Evolutionary conservation across 1,139 yeast genomes (phyloP), one percentile per base, ranked within the genome.

Genomic region (Debaryomyces sp.): DNA sequence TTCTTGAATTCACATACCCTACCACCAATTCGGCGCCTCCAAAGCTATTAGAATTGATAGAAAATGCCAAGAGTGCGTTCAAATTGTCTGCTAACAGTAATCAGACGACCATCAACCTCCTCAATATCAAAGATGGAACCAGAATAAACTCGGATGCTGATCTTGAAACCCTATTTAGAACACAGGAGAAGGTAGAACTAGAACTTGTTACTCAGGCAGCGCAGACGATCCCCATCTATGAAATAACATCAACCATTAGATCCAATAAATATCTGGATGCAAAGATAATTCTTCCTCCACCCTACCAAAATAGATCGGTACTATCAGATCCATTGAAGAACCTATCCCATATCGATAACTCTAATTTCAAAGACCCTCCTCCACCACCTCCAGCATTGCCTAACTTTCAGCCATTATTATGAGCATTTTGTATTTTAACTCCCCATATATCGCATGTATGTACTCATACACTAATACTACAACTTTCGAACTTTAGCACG

Each of bases 11-110:
- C 57, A 75, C 81, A 4, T 89, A 77, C 62, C 79, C 85, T n/a
- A 76, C 80, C 5, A 63, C 68, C 23, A 78, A 78, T 45, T 79
- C 84, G 12, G 84, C 92, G 0, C 85, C 91, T 2, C 96, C 92
- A 6, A 82, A 87, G 6, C 71, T 80, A 50, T 59, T 78, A 15
- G 96, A 89, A 61, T 67, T 89, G 18, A 61, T 87, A 18, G 88
- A 86, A 48, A 88, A 88, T 61, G 89, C 89, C 18, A 81, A 81
- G 51, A 71, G 76, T 46, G 91, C 90, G 13, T 89, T 89, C 64
- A 78, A 80, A 69, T 80, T 56, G 62, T 54, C 65, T 1, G 52
- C 53, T 21, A 53, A 56, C 39, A 55, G 57, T 21, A 63, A 57
- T 18, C 56, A 60, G 1, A 55, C 54, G 27, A 59, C 63, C 6